A percentile compares a stretch with the other conserved stretches of the same genome.
Evolutionary conservation across 2,329 filamentous ascomycete species (phyloP).

Genomic region (Albophoma yamanashiensis): DNA sequence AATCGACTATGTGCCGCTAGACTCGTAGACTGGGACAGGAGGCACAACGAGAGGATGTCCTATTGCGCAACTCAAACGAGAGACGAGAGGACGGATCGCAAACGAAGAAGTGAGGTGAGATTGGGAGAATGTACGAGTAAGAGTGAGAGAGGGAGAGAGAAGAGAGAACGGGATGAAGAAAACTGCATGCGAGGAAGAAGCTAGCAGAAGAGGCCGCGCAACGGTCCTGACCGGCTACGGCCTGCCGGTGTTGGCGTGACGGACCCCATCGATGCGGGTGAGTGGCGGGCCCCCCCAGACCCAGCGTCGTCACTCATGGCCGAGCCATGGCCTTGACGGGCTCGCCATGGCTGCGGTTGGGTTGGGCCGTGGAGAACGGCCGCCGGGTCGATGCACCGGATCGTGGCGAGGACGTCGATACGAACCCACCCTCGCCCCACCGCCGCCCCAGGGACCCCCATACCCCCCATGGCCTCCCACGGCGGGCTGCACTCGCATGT

Average conservation of each 20-base stretch:
- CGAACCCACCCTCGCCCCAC: not conserved
- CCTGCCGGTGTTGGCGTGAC: not conserved
- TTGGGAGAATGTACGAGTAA: not conserved
- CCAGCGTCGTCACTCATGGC: not conserved
- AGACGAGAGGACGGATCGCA: not conserved
- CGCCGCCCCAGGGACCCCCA: not conserved
- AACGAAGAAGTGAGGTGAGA: not conserved
- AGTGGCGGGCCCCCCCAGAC: not conserved
- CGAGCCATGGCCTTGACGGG: not conserved
- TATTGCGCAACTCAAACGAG: not conserved
- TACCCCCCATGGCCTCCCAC: no score
- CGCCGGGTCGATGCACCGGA: not conserved
- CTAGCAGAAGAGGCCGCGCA: not conserved
- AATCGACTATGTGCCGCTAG: not conserved
- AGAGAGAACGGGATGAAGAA: not conserved
- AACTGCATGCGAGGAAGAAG: not conserved
- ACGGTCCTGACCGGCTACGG: not conserved
- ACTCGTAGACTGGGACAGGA: not conserved
- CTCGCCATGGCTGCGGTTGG: not conserved
- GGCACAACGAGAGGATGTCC: not conserved
- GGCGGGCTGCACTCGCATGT: no score
- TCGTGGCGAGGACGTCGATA: not conserved
- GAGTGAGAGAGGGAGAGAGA: not conserved
- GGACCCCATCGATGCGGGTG: not conserved
- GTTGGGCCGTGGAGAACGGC: not conserved